Evolutionary conservation across 345 rosid genomes (phyloP), one percentile per base, ranked within the genome.

Genomic region (Euclidium syriacum): DNA sequence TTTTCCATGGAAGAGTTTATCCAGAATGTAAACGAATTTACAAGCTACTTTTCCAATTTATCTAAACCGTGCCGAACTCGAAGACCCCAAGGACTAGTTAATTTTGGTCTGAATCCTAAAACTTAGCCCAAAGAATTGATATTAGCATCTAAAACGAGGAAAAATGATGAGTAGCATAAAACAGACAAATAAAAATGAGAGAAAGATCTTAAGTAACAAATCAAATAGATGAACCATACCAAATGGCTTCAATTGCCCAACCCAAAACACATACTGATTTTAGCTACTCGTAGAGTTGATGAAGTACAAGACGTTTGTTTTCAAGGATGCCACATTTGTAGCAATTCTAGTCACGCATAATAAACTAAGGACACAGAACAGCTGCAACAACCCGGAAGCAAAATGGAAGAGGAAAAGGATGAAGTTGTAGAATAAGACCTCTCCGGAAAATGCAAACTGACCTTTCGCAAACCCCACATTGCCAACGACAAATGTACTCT

Each of bases 361-460:
- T 1, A 15, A 69, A 62, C 63, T 69, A 44, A 44, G 54, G 54
- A 61, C 30, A 41, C 36, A 33, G 0, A 53, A 58, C 52, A 49
- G 44, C 33, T 30, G 58, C 34, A 58, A 3, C 66, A 50, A 68
- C 42, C 32, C 5, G 50, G 11, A 43, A 52, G 24, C 34, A 30
- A 44, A 44, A 34, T 54, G 35, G 46, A 17, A 63, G 30, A 12
- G 33, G 33, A 43, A 43, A 20, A 22, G 24, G 53, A 25, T n/a
- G 49, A 53, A 34, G 64, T 7, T 54, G 52, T 24, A n/a, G 58
- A 71, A 56, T 55, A 40, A 56, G 64, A 55, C 70, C 47, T 71
- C 58, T 23, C 25, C 25, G 12, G 16, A 43, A n/a, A 20, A 62
- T 22, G 44, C 18, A 16, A 25, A 17, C 2, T 3, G 20, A 24